Percentiles rank a stretch among this genome's conserved stretches.
phyloP scores from a whole-genome alignment of 164 flowering plant genomes.

The Magnolia sinica region DNA sequence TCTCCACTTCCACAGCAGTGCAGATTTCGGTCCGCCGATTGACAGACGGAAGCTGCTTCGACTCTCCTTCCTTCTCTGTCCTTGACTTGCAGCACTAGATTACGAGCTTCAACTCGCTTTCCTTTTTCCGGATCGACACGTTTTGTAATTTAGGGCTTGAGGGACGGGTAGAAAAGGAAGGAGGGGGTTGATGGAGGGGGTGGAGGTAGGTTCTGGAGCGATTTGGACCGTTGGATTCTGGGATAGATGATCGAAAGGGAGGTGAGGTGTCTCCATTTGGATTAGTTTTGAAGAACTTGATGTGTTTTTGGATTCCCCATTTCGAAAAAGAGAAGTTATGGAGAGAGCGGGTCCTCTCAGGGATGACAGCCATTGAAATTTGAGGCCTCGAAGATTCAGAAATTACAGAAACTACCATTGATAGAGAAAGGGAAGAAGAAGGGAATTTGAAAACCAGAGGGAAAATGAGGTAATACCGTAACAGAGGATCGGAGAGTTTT shows the following conservation, averaged over 20 bases:
- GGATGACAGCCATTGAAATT: background rate
- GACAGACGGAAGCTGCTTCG: constrained; percentile 4
- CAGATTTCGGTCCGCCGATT: background rate
- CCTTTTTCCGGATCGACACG: background rate
- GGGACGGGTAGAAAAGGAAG: background rate
- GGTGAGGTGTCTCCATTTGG: background rate
- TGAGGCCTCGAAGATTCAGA: background rate
- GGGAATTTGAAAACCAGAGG: no score
- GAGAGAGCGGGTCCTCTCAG: background rate
- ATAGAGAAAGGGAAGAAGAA: no score
- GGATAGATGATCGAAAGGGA: background rate
- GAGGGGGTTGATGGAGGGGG: no score
- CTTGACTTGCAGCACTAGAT: no score
- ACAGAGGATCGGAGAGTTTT: no score
- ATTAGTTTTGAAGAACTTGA: background rate
- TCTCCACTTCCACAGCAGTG: background rate
- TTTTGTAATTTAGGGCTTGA: background rate
- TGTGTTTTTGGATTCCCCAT: background rate
- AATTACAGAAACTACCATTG: no score
- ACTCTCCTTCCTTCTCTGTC: no score
- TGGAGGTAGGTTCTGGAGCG: background rate
- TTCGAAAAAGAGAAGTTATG: background rate
- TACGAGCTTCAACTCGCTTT: no score
- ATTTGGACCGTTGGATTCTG: background rate
- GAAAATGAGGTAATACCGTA: no score